These are phyloP conservation scores for Sparassis latifolia DNA, from an alignment of 1,284 basidiomycete genomes.

Conservation along the genomic window DNA sequence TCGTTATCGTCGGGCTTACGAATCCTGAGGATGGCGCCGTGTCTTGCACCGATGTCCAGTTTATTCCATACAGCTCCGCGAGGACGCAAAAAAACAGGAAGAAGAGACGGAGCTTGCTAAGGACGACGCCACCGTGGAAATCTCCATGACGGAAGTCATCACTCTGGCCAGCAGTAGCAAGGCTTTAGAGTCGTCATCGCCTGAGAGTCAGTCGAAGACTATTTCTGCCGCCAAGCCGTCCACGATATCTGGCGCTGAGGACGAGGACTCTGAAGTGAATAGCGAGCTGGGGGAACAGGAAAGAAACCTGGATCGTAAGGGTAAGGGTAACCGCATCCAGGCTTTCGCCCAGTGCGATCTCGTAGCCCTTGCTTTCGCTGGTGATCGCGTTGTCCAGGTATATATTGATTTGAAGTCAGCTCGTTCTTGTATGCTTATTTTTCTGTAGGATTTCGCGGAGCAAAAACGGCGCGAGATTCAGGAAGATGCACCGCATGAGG, in stretches of 20 bases:
- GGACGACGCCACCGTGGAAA: constrained; percentile 77
- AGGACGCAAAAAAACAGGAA: constrained; percentile 46
- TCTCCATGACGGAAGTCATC: constrained; percentile 54
- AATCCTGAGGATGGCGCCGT: no score
- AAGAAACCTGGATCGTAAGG: constrained; percentile 33
- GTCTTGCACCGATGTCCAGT: no score
- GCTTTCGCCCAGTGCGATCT: constrained; percentile 85
- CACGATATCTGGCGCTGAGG: constrained; percentile 22
- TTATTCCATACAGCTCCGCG: constrained; percentile 40
- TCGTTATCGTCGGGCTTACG: no score
- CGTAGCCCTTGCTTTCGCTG: constrained; percentile 92
- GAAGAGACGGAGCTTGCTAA: constrained; percentile 50
- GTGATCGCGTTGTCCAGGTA: constrained; percentile 90
- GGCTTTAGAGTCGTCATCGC: constrained; percentile 9
- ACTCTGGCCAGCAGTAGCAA: constrained; percentile 23
- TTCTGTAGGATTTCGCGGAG: constrained; percentile 72
- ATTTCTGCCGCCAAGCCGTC: constrained; percentile 6
- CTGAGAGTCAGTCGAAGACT: constrained; percentile 6
- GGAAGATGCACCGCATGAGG: constrained; percentile 77
- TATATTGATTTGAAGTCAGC: constrained; percentile 22
- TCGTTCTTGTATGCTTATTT: constrained; percentile 2
- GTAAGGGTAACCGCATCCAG: constrained; percentile 34
- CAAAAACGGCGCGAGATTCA: constrained; percentile 77
- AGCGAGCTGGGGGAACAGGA: constrained; percentile 70
- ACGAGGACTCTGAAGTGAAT: constrained; percentile 48